Base-by-base conservation (phyloP, 495 filamentous ascomycete genomes). In the Xylaria castorea region DNA sequence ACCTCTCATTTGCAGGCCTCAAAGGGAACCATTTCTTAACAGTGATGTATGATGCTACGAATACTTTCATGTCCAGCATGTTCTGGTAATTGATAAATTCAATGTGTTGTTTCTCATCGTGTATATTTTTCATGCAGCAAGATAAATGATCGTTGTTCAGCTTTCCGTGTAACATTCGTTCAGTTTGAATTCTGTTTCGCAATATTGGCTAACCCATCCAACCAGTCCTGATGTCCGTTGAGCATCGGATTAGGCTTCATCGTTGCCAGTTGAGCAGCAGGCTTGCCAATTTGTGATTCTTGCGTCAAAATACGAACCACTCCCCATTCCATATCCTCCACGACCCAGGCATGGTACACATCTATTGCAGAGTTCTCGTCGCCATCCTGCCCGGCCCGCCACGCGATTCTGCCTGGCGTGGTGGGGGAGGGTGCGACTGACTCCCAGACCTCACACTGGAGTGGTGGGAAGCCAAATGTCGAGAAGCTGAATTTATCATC, bases 251-350 rank as follows among this genome's bases (percentile, higher is more conserved):
- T 71, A 12, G 69, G 69, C 22, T 66, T 71, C 42, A 30, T 66
- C 9, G 20, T 32, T 8, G 69, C 69, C 22, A 71, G 12, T 22
- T 25, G 58, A 34, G 48, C 63, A 50, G 60, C 58, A 3, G 58
- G 58, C 27, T 55, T 66, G 25, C 69, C 69, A 34, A 64, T 71
- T 25, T 71, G 69, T 4, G 58, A 50, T 16, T 71, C 69, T 22
- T 71, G 69, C 20, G 69, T 71, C 58, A 71, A 30, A 25, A 71
- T 71, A 27, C 60, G 69, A 44, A 71, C 69, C 18, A 42, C 58
- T 14, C 69, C 69, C 44, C 69, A 51, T 38, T 53, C 69, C 40
- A 66, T 48, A 20, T 66, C 69, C 51, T 71, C 69, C 27, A 71
- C 58, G 16, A 71, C 25, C 69, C 69, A 71, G 69, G 69, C 69